Base-by-base conservation (phyloP, 805 yeast species). In the Phaffomyces opuntiae region DNA sequence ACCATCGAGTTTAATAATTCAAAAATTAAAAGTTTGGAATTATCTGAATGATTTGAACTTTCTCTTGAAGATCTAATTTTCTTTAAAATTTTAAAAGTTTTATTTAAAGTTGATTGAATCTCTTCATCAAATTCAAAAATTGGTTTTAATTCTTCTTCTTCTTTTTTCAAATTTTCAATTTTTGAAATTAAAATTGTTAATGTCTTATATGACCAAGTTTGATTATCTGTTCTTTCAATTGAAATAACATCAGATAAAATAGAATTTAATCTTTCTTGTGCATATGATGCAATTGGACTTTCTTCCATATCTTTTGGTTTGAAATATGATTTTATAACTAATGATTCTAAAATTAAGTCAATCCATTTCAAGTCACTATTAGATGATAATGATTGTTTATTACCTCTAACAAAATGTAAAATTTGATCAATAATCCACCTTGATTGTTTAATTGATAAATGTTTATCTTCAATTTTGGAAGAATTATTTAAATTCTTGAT, bases 1-100 rank as follows among this genome's bases (percentile, higher is more conserved):
- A 83, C 82, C 75, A 86, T 78, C 0, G 96, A 83, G 46, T 86
- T 77, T 39, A 91, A 67, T 34, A 87, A 66, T 62, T 88, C 95
- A 57, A 91, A 83, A 38, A 88, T 83, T 47, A 68, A 67, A 50
- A 81, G 60, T 53, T 78, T 75, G 0, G 63, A 49, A 36, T 52
- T 56, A 25, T 50, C 66, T 36, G 46, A 24, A 40, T 57, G 62
- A 9, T 49, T 41, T 4, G 55, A 59, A 5, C 70, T 54, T 32
- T 51, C 59, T 42, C 70, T 62, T 46, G 66, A 61, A 25, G 64
- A 57, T 49, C 64, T 61, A 21, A 79, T 70, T 43, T 68, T 65
- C 17, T 66, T 66, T 40, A 88, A 66, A 3, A 75, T 65, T 14
- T 67, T 67, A 36, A 78, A 59, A 4, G 84, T 74, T 44, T 75